These are phyloP conservation scores for Vanrija sp. DNA, from an alignment of 1,284 basidiomycete species.

Conservation along the genomic window DNA sequence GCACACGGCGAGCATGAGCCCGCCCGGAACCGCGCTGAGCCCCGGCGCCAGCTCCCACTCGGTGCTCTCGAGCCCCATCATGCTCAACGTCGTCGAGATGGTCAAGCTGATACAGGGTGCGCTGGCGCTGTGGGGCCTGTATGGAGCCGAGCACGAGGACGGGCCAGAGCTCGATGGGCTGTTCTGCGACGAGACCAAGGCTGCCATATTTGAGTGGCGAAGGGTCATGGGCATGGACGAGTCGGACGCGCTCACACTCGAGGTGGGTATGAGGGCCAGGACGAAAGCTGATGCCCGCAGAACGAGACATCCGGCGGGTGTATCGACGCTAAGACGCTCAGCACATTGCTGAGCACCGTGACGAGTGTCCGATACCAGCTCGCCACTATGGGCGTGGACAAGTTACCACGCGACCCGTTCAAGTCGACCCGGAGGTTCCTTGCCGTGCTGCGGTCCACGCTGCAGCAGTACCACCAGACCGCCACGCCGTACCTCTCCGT, in stretches of 20 bases:
- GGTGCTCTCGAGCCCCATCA: slow-evolving; percentile 28
- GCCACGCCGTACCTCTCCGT: slow-evolving; percentile 22
- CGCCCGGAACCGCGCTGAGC: no score
- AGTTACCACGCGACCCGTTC: slow-evolving; percentile 44
- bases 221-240: slow-evolving; percentile 42
- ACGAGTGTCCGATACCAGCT: slow-evolving; percentile 42
- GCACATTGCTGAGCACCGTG: slow-evolving; percentile 38
- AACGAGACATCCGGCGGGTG: slow-evolving; percentile 45
- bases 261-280: slow-evolving; percentile 23
- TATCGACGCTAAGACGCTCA: slow-evolving; percentile 42
- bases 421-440: slow-evolving; percentile 30
- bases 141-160: slow-evolving; percentile 14
- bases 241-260: slow-evolving; percentile 35
- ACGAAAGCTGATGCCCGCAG: slow-evolving; percentile 13
- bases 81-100: slow-evolving; percentile 34
- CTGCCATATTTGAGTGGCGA: slow-evolving; percentile 39
- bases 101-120: slow-evolving; percentile 43
- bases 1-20: no score
- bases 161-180: slow-evolving; percentile 35
- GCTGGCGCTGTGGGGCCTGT: slow-evolving; percentile 40
- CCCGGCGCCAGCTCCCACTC: no score
- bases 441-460: slow-evolving; percentile 25
- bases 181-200: slow-evolving; percentile 47
- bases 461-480: slow-evolving; percentile 14
- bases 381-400: slow-evolving; percentile 33